Evolutionary conservation across 1,139 yeast genomes (phyloP).

Genomic region (Saccharomyces hybrid): DNA sequence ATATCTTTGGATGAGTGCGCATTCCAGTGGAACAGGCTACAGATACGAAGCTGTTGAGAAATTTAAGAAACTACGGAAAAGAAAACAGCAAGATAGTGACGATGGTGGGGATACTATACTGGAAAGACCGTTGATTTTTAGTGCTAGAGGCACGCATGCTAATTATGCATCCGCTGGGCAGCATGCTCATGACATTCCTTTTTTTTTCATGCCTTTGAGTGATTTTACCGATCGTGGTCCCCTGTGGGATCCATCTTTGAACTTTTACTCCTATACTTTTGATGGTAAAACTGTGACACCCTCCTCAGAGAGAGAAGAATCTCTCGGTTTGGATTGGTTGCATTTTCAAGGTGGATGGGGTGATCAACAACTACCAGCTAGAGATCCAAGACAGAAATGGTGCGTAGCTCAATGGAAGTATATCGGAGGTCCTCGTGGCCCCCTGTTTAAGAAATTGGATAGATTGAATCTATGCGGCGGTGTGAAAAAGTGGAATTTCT

Average conservation of each 20-base stretch:
- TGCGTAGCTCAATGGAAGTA: slow-evolving; percentile 83
- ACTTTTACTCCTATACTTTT: slow-evolving; percentile 70
- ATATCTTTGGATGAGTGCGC: slow-evolving; percentile 95
- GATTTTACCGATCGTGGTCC: slow-evolving; percentile 93
- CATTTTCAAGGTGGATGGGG: slow-evolving; percentile 85
- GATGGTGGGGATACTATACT: neutral
- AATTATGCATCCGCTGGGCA: slow-evolving; percentile 92
- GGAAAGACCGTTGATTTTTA: slow-evolving; percentile 62
- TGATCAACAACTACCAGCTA: slow-evolving; percentile 53
- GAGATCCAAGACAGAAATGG: slow-evolving; percentile 71
- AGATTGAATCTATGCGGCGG: slow-evolving; percentile 72
- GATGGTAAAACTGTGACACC: slow-evolving; percentile 31
- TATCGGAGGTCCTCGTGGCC: slow-evolving; percentile 89
- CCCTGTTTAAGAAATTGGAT: slow-evolving; percentile 62
- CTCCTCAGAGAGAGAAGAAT: slow-evolving; percentile 40
- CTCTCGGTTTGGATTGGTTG: slow-evolving; percentile 66
- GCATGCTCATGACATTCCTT: slow-evolving; percentile 85
- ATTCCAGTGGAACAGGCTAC: slow-evolving; percentile 94
- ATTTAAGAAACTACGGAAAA: slow-evolving; percentile 34
- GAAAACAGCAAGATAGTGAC: slow-evolving; percentile 12
- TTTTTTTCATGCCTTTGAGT: slow-evolving; percentile 60
- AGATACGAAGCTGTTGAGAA: slow-evolving; percentile 66
- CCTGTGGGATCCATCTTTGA: slow-evolving; percentile 81
- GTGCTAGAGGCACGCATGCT: slow-evolving; percentile 93
- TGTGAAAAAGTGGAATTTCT: slow-evolving; percentile 70